Evolutionary conservation across 805 yeast species (phyloP).

Genomic region (Wickerhamiella occidentalis): DNA sequence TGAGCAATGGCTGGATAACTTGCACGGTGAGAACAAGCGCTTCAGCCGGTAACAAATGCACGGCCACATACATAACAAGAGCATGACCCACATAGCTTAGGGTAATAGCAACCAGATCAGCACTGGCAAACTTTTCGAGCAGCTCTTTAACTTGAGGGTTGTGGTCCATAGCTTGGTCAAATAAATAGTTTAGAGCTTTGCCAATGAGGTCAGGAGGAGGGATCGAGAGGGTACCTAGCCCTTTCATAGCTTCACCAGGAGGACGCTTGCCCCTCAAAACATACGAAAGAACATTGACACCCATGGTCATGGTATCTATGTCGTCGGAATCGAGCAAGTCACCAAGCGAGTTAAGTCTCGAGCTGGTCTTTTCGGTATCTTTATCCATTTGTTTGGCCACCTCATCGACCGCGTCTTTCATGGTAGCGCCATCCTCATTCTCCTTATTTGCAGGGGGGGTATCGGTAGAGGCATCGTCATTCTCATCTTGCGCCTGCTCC

Average conservation of each 20-base stretch:
- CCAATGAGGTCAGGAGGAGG: constrained; percentile 19
- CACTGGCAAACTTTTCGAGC: constrained; percentile 11
- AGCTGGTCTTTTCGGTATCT: constrained; percentile 4
- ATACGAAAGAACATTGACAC: constrained; percentile 16
- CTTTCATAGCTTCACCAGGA: constrained; percentile 13
- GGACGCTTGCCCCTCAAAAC: constrained; percentile 15
- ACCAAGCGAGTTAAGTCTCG: constrained; percentile 16
- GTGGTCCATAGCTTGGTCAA: constrained; percentile 13
- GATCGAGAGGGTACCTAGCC: constrained; percentile 16
- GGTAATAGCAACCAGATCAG: constrained; percentile 16
- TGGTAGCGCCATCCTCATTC: background rate
- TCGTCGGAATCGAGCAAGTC: constrained; percentile 18
- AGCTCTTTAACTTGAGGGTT: constrained; percentile 13
- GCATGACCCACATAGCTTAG: constrained; percentile 18
- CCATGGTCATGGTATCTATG: constrained; percentile 14
- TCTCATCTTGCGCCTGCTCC: background rate
- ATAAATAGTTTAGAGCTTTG: constrained; percentile 15
- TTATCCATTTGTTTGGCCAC: constrained; percentile 5
- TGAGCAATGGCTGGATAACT: constrained; percentile 13
- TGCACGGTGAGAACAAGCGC: constrained; percentile 13
- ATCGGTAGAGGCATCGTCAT: background rate
- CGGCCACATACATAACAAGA: constrained; percentile 14
- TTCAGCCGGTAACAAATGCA: constrained; percentile 16
- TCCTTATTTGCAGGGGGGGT: background rate
- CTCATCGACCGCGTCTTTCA: constrained; percentile 9